Percentiles rank a stretch among this genome's conserved stretches.
Conservation (phyloP, 768 basidiomycete species). For the Amyloporia xantha region DNA sequence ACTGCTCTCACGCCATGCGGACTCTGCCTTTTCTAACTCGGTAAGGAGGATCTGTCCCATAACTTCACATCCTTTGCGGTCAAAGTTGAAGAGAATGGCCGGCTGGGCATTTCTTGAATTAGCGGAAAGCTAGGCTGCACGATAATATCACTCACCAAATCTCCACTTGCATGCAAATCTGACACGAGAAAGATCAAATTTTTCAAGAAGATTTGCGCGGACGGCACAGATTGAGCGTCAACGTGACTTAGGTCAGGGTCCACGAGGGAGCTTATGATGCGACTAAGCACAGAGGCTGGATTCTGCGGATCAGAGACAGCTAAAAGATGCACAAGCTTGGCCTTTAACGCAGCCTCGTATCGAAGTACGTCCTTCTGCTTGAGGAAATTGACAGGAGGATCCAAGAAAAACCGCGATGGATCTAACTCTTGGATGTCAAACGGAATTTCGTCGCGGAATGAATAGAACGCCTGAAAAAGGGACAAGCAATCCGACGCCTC, state of each 20-base stretch:
- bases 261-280: constrained; percentile 34
- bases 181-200: constrained; percentile 48
- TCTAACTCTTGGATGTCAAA: constrained; percentile 29
- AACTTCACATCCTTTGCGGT: constrained; percentile 51
- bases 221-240: constrained; percentile 29
- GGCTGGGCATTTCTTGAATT: constrained; percentile 32
- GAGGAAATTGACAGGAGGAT: constrained; percentile 27
- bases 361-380: constrained; percentile 53
- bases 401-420: constrained; percentile 41
- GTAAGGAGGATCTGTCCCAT: constrained; percentile 35
- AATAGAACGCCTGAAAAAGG: constrained; percentile 41
- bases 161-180: constrained; percentile 47
- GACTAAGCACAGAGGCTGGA: constrained; percentile 25
- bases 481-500: constrained; percentile 52
- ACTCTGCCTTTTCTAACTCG: constrained; percentile 38
- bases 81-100: constrained; percentile 63
- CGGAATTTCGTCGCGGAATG: constrained; percentile 5
- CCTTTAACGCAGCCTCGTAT: constrained; percentile 53
- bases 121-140: neutral
- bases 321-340: constrained; percentile 32
- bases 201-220: constrained; percentile 23
- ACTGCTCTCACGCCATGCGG: constrained; percentile 39
- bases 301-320: constrained; percentile 30
- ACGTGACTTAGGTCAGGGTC: constrained; percentile 28
- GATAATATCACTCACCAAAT: constrained; percentile 40